Conservation (phyloP, 345 rosid species). For the Erodium maritimum region DNA sequence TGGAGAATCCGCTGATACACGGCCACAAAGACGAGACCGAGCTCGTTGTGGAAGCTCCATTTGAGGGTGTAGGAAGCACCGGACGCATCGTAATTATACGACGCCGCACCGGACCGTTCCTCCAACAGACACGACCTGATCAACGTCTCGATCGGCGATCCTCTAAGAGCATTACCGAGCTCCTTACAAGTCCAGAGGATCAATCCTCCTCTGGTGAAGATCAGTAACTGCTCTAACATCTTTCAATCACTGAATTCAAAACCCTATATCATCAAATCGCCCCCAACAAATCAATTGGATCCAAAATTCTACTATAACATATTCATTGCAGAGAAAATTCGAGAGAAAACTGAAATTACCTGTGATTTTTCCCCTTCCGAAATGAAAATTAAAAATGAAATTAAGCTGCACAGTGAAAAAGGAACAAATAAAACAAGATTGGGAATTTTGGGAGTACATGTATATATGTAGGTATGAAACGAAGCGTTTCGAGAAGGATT, state of each 20-base stretch:
- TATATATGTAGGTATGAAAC: too few species aligned
- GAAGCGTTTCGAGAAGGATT: background rate
- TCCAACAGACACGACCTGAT: conserved; percentile 88
- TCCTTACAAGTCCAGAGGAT: conserved; percentile 97
- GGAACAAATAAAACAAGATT: background rate
- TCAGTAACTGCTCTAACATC: conserved; percentile 92
- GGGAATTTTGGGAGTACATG: background rate
- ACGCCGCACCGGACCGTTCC: conserved; percentile 85
- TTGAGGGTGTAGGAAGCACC: conserved; percentile 91
- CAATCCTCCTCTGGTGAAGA: conserved; percentile 93
- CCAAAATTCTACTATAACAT: background rate
- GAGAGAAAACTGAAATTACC: background rate
- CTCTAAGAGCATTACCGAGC: conserved; percentile 82
- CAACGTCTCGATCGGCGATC: conserved; percentile 84
- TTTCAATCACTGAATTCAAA: conserved; percentile 12
- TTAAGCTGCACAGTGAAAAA: background rate
- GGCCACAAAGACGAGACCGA: conserved; percentile 91
- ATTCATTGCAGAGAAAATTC: background rate
- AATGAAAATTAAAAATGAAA: background rate
- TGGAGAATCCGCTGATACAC: conserved; percentile 93
- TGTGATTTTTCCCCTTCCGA: background rate
- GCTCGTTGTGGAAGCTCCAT: conserved; percentile 94
- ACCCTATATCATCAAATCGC: background rate
- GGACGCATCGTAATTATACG: conserved; percentile 60
- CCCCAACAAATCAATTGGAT: too few species aligned